These are phyloP conservation scores for Citeromyces hawaiiensis DNA, from an alignment of 1,139 yeast species.

Conservation along the genomic window DNA sequence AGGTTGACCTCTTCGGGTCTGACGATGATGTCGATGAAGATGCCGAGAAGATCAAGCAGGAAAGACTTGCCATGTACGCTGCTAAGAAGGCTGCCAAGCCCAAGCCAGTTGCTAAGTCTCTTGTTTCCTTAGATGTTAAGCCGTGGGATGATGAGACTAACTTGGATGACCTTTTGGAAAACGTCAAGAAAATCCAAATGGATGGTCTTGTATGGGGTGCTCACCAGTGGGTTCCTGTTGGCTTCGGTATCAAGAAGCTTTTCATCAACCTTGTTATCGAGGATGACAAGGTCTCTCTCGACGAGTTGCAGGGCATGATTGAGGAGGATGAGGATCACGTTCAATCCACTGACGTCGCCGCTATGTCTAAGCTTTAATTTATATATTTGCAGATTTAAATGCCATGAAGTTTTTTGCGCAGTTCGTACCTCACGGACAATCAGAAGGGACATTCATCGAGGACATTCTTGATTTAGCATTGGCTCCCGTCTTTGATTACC, in stretches of 20 bases:
- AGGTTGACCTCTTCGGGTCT: constrained; percentile 92
- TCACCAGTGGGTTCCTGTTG: constrained; percentile 89
- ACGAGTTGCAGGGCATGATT: constrained; percentile 70
- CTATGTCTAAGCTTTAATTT: constrained; percentile 89
- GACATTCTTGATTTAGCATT: too few species aligned
- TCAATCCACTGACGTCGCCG: constrained; percentile 96
- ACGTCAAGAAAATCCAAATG: constrained; percentile 70
- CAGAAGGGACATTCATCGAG: constrained; percentile 1
- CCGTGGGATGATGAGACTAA: constrained; percentile 99
- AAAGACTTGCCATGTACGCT: constrained; percentile 95
- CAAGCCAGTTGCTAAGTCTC: constrained; percentile 96
- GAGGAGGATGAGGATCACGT: constrained; percentile 99
- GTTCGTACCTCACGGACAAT: constrained; percentile 1
- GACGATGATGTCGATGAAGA: constrained; percentile 90
- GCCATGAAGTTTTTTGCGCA: constrained; percentile 1
- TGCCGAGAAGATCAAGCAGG: constrained; percentile 93
- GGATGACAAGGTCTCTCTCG: constrained; percentile 90
- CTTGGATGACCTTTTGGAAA: constrained; percentile 74
- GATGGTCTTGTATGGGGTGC: constrained; percentile 99
- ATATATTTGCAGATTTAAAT: constrained; percentile 1
- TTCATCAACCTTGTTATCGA: constrained; percentile 97
- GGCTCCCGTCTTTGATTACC: too few species aligned
- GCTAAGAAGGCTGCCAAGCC: constrained; percentile 97
- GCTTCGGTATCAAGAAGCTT: constrained; percentile 98
- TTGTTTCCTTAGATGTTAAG: constrained; percentile 93